Evolutionary conservation across 106 monocot species (phyloP), one percentile per base, ranked within the genome.

Genomic region (Platanthera guangdongensis): DNA sequence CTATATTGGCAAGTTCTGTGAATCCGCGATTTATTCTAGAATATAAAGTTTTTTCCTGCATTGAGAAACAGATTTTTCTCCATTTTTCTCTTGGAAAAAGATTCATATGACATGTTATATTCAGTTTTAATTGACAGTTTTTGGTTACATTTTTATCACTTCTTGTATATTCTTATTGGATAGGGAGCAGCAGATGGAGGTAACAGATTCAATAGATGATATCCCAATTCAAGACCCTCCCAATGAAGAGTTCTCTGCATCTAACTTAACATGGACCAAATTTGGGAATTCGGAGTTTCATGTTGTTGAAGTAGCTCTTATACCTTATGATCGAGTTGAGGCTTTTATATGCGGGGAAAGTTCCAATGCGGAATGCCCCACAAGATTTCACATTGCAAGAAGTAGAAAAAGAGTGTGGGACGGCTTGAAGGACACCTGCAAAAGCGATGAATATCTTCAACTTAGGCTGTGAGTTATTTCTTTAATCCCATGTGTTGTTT

Each of bases 351-450:
- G 64, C 51, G 93, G 96, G 15, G 96, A 97, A 64, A 81, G 89
- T 60, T 84, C 69, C 8, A 91, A 85, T 75, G 84, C 78, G 1
- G 96, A 97, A 80, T 89, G 80, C 54, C 96, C 96, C 5, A 97
- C 96, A 21, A 83, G 89, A 9, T 97, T 97, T 73, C 96, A 97
- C 76, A 97, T 97, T 60, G 91, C 91, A 74, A 87, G 91, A 67
- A 82, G 87, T 53, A 76, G 96, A 63, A 97, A 97, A 82, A 84
- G 96, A 69, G 80, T 84, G 12, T 80, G 53, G 79, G 91, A 89
- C 21, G 86, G 83, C 80, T 73, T 91, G 54, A 93, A 83, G 84
- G 85, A 88, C 74, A 32, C 10, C 65, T 89, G 54, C 52, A 91
- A 81, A 80, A 88, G 85, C 54, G 96, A 97, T 72, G 96, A 97